These are phyloP conservation scores for Knufia fluminis DNA, from an alignment of 2,329 filamentous ascomycete species.

Conservation along the genomic window DNA sequence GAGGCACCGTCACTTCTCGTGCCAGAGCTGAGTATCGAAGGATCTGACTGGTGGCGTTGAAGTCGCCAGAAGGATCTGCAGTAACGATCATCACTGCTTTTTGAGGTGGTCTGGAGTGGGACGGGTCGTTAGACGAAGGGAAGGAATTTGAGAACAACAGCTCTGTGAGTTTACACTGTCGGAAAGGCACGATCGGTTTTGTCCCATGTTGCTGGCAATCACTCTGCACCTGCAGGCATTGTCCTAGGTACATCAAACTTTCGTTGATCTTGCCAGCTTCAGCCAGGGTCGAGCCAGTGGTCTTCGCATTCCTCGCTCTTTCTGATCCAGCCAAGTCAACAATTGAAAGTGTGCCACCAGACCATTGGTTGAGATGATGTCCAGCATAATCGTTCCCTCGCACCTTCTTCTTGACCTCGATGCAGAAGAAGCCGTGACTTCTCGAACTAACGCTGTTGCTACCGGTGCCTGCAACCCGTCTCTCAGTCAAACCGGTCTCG, in stretches of 20 bases:
- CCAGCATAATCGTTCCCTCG: constrained; percentile 36
- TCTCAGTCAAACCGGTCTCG: constrained; percentile 78
- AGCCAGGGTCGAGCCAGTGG: constrained; percentile 79
- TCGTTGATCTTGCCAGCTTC: constrained; percentile 99
- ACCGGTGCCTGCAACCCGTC: constrained; percentile 79
- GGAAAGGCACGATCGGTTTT: constrained; percentile 69
- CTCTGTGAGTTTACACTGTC: constrained; percentile 78
- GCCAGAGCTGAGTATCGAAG: constrained; percentile 88
- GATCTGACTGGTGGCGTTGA: constrained; percentile 94
- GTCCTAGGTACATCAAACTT: constrained; percentile 93
- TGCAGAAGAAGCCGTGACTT: constrained; percentile 91
- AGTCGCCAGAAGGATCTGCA: constrained; percentile 84
- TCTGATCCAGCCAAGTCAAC: constrained; percentile 56
- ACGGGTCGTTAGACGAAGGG: constrained; percentile 50
- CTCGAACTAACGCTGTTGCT: constrained; percentile 88
- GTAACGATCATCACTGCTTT: constrained; percentile 94
- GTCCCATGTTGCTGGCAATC: constrained; percentile 58
- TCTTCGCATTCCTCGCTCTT: constrained; percentile 85
- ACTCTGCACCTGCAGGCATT: constrained; percentile 92
- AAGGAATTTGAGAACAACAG: constrained; percentile 83
- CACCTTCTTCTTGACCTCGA: constrained; percentile 81
- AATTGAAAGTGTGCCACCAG: constrained; percentile 20
- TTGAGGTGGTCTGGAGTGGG: constrained; percentile 56
- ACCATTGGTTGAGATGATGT: constrained; percentile 59
- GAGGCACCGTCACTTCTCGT: constrained; percentile 82